Percentiles rank a stretch among this genome's conserved stretches.
phyloP scores from a whole-genome alignment of 2,329 filamentous ascomycete species.

The Myriosclerotinia scirpicola region DNA sequence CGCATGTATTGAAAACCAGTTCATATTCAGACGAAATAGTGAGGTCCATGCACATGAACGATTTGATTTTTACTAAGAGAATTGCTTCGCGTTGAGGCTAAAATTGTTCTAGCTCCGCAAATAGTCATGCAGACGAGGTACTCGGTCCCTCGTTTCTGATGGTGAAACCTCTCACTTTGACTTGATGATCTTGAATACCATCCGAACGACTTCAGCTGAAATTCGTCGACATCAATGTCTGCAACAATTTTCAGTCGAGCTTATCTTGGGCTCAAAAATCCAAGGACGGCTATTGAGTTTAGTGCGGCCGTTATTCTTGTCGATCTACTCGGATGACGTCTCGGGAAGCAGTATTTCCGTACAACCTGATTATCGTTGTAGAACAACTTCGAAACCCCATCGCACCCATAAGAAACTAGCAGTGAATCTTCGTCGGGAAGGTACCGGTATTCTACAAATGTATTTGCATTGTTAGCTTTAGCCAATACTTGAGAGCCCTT shows the following conservation, averaged over 20 bases:
- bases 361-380: neutral
- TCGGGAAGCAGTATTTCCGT: neutral
- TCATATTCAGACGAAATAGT: neutral
- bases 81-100: neutral
- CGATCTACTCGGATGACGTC: neutral
- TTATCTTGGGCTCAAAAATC: neutral
- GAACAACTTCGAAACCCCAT: neutral
- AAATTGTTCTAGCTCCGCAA: slow-evolving; percentile 4
- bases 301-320: neutral
- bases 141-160: neutral
- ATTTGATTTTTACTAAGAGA: neutral
- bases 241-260: neutral
- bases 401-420: neutral
- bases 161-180: slow-evolving; percentile 12
- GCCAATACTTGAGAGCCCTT: neutral
- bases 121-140: neutral
- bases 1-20: neutral
- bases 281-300: neutral
- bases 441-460: neutral
- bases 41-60: neutral
- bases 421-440: slow-evolving; percentile 7
- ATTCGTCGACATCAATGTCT: neutral
- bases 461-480: neutral
- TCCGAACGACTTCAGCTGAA: slow-evolving; percentile 1
- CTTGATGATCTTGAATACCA: neutral